Base-by-base conservation (phyloP, 805 yeast genomes). In the Clavispora vitiphila region DNA sequence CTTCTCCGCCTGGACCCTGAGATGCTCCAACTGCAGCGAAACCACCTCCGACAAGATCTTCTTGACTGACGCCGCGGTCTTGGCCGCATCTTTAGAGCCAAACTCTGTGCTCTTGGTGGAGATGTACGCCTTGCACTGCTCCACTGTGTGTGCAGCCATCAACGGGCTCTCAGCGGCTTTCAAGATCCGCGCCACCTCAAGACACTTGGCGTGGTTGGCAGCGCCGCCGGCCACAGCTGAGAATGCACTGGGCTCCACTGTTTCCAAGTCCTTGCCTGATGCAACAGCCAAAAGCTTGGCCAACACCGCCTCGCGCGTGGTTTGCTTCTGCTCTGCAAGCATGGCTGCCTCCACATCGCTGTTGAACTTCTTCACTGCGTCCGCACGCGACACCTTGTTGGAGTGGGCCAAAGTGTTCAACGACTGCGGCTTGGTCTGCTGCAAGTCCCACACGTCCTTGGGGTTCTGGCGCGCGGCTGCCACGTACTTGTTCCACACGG, bases 401-500 rank as follows among this genome's bases (percentile, higher is more conserved):
- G 48, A 34, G 25, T 29, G 38, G 18, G 48, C 49, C 39, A 62
- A 41, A 11, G 65, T 51, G 47, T 68, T 57, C 44, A 69, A 61
- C 8, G 71, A 56, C 35, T 53, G 50, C 11, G 72, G 72, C 49
- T 67, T 67, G 59, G 58, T 77, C 46, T 65, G 67, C 44, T 62
- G 60, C 54, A 65, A 65, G 43, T 69, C 65, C 82, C 81, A 83
- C 52, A 72, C 74, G 40, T 65, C 71, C 55, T 67, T 67, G 29
- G 89, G 89, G 55, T 75, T 70, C 37, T 65, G 69, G 43, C 65
- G 69, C 46, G 83, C 89, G 26, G 69, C 62, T 19, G 72, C 71
- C 6, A 90, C 83, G 62, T 77, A 84, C 46, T 73, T 68, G 64
- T 88, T 88, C 93, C 90, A 91, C 48, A 76, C 74, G 21, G 73